Base-by-base conservation (phyloP, 441 rosid species). In the Adansonia rubrostipa region DNA sequence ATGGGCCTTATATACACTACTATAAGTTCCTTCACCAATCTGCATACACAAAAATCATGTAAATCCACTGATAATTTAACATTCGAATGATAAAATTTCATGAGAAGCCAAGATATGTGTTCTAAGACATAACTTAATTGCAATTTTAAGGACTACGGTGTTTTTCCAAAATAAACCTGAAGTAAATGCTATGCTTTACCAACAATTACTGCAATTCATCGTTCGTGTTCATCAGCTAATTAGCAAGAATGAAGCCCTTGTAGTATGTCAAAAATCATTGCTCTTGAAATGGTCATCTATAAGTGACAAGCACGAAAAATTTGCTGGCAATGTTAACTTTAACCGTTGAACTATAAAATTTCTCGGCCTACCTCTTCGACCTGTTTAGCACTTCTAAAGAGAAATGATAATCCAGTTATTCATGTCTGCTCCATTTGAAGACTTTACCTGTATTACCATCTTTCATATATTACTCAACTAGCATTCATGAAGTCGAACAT, bases 1-100 rank as follows among this genome's bases (percentile, higher is more conserved):
- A 10, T 88, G 84, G 15, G 96, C 99, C 81, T 83, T 92, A 77
- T 91, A 96, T 71, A 96, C 99, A 20, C 84, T 93, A 74, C 98
- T 96, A 76, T 96, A 96, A 81, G 98, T 94, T 87, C 99, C 99
- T 86, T 96, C 97, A 77, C 99, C 98, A 86, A 96, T 90, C 98
- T 96, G 88, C 86, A 84, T 69, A 11, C 33, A 45, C 14, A 9
- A 53, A 51, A 63, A 67, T n/a, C 47, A 57, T 36, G n/a, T 60
- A 47, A 22, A 74, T 17, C 56, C 14, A 14, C 13, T 44, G 65
- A 17, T 24, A 10, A 19, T 14, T 13, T 11, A n/a, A 71, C 9
- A 24, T 6, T 10, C 36, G 48, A 57, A 40, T 28, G n/a, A n/a
- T 48, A 71, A 15, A 36, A 70, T 19, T n/a, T 44, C 50, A 65